Base-by-base conservation (phyloP, 441 rosid species). In the Euphorbia corollata region DNA sequence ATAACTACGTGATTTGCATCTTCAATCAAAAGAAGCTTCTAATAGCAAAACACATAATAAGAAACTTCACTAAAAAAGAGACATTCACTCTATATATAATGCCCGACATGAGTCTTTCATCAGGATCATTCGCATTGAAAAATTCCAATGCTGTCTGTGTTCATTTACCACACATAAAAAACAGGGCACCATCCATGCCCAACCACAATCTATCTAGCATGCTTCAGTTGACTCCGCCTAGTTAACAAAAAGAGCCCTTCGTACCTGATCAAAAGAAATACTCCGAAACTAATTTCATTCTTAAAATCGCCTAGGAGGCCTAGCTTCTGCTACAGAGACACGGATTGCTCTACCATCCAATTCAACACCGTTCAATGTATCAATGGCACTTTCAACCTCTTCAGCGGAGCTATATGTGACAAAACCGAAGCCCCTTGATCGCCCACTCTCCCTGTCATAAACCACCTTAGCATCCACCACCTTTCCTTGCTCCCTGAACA, bases 371-470 rank as follows among this genome's bases (percentile, higher is more conserved):
- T 94, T 76, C 79, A 94, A 78, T 53, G 94, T 75, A 32, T 73
- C 87, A 55, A 94, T 81, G 27, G 97, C 99, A 61, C 67, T 76
- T 71, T 79, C 53, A 66, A 85, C 96, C 83, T 94, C 99, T 43
- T 87, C 85, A 64, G 96, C 65, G 54, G 96, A 87, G 68, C 85
- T 79, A 71, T 83, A 91, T 12, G 96, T 85, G 54, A 94, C 99
- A 81, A 94, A 94, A 61, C 99, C 99, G 30, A 91, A 94, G 73
- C 99, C 97, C 85, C 92, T 88, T 53, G 97, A 94, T 76, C 99
- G 79, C 67, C 99, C 97, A 71, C 81, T 91, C 64, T 91, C 97
- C 83, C 96, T 76, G 77, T 91, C 99, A 74, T 86, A 89, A 24
- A 94, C 85, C 48, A 94, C 99, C 69, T 64, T 93, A 12, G 97